Evolutionary conservation across 2,329 filamentous ascomycete genomes (phyloP), one percentile per base, ranked within the genome.

Genomic region (Beauveria medogensis): DNA sequence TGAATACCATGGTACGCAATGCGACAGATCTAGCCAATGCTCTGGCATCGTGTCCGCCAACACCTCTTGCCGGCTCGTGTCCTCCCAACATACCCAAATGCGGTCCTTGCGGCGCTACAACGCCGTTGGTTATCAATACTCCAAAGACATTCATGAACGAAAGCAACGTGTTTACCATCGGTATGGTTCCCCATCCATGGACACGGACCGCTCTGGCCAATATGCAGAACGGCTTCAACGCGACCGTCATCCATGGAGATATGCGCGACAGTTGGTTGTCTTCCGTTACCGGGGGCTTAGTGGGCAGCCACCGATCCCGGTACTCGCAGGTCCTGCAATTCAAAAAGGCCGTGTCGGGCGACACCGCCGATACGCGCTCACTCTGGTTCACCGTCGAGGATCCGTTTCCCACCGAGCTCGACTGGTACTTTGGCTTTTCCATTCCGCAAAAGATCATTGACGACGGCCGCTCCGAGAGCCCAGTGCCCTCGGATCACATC

Each of bases 341-440:
- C 72, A 97, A 97, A 73, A 87, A 92, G 65, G 83, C 86, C 3
- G 86, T 97, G 5, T 93, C 90, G 3, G 84, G 86, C 18, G 83
- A 88, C 16, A 80, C 81, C 62, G 83, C 82, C 18, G 76, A 81
- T 1, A 78, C 84, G 0, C 85, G 85, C 65, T 86, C 87, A 0
- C 78, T 97, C 22, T 97, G 92, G 92, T 77, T 96, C 22, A 88
- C 87, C 0, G 89, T 90, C n/a, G 84, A 88, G 68, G 76, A 77
- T 48, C 75, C 77, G 18, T 75, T 87, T 8, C 85, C 88, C 3
- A 72, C 82, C n/a, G 89, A 94, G 65, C 77, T 96, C 2, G 88
- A 93, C 69, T 97, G 92, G 91, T 83, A 88, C 66, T 91, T 97
- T 70, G 94, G 93, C 59, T 97, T 97, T 73, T 78, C 80, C 16